These are phyloP conservation scores for Lasiodiplodia gonubiensis DNA, from an alignment of 2,329 filamentous ascomycete species.

Conservation along the genomic window DNA sequence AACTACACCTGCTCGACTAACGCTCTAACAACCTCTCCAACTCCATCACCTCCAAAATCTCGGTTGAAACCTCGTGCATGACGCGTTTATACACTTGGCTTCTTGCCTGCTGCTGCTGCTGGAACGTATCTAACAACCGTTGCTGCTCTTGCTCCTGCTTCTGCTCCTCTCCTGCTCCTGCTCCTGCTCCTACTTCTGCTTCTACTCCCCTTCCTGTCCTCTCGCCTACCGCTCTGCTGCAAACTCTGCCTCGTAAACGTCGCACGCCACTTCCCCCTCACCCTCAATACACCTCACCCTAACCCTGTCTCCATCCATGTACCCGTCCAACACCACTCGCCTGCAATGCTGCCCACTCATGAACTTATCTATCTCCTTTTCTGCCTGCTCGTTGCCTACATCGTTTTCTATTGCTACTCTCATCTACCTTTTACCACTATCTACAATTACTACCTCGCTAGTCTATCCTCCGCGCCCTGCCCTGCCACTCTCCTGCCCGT, in stretches of 20 bases:
- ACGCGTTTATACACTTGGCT: not conserved
- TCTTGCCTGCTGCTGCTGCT: no score
- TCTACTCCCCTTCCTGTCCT: not conserved
- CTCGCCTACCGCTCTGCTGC: not conserved
- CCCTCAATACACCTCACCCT: not conserved
- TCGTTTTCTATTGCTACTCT: not conserved
- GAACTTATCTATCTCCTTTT: not conserved
- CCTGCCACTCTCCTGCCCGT: conserved; percentile 5
- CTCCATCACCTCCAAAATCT: not conserved
- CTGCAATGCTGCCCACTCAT: not conserved
- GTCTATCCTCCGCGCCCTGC: not conserved
- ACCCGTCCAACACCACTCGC: not conserved
- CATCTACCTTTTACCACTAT: not conserved
- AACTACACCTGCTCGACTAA: not conserved
- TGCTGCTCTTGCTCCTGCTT: not conserved
- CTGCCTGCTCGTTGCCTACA: not conserved
- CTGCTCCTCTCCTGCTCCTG: not conserved
- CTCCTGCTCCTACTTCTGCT: not conserved
- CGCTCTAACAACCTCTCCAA: not conserved
- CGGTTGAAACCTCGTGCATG: no score
- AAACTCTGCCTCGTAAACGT: not conserved
- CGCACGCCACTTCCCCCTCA: not conserved
- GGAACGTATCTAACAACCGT: no score
- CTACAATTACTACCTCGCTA: conserved; percentile 3
- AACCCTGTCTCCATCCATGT: not conserved